These are phyloP conservation scores for Penicillium parvum DNA, from an alignment of 495 filamentous ascomycete species.

Conservation along the genomic window DNA sequence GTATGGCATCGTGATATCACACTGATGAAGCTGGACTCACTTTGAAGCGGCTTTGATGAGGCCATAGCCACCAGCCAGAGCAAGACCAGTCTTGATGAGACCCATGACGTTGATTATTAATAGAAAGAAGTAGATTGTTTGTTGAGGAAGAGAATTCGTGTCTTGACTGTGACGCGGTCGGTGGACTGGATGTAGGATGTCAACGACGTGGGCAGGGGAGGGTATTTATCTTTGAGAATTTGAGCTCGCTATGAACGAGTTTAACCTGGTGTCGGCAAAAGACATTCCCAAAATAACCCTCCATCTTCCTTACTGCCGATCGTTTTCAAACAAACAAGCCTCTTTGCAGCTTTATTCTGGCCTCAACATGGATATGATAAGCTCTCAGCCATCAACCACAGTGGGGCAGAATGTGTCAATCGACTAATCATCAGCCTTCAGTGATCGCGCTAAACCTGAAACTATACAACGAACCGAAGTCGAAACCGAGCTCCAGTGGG, in stretches of 20 bases:
- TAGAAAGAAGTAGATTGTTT: background rate
- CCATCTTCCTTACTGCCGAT: too few relatives aligned
- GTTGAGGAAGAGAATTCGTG: background rate
- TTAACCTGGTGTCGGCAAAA: too few relatives aligned
- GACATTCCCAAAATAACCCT: too few relatives aligned
- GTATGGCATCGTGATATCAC: too few relatives aligned
- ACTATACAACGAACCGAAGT: conserved; percentile 11
- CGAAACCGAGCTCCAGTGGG: conserved; percentile 6
- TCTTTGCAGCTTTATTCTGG: background rate
- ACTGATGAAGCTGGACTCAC: conserved; percentile 3
- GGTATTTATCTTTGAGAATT: background rate
- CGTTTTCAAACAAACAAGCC: too few relatives aligned
- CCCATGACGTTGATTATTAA: conserved; percentile 10
- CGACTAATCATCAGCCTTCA: background rate
- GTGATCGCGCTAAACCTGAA: conserved; percentile 10
- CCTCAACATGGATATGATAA: background rate
- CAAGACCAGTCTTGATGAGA: conserved; percentile 17
- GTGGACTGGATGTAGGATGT: background rate
- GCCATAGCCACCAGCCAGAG: conserved; percentile 7
- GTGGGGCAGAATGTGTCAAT: background rate
- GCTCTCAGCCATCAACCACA: background rate
- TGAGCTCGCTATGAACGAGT: background rate
- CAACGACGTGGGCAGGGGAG: background rate
- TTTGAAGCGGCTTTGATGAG: conserved; percentile 16
- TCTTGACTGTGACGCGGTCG: background rate